Base-by-base conservation (phyloP, 2,329 filamentous ascomycete species). In the Dactylella cylindrospora region DNA sequence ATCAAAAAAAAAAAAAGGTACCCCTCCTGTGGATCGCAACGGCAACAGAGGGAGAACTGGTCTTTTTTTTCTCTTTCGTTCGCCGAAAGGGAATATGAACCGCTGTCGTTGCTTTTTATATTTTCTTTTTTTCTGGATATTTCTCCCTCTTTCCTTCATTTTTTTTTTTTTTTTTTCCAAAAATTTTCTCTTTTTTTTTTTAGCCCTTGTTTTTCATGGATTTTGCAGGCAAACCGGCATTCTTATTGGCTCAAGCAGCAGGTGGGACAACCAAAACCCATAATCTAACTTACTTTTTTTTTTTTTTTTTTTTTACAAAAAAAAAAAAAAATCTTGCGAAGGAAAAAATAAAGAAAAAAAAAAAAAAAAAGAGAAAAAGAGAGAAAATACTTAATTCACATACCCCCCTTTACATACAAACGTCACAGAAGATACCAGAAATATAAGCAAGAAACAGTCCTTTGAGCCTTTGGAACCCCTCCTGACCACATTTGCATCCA, bases 241-340 rank as follows among this genome's bases (percentile, higher is more conserved):
- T 22, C 22, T 43, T 51, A 20, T 7, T 43, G 17, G 25, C 29
- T n/a, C n/a, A n/a, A n/a, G n/a, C n/a, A n/a, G n/a, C n/a, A n/a
- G n/a, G n/a, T n/a, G n/a, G n/a, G n/a, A 60, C 35, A 45, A 28
- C 60, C 40, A 45, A 53, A 46, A 40, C 35, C 45, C 54, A 60
- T 41, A 54, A 45, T 60, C 45, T 50, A 60, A 20, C 39, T 40
- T 47, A 22, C 45, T 23, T 33, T 45, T 62, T 43, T 38, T 50
- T 50, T 51, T 43, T n/a, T 3, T 10, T 13, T 35, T 39, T 44
- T n/a, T 50, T 28, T 22, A 7, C 22, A 54, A 55, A 46, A 62
- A 65, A 53, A 53, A 51, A 52, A 65, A 64, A 49, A 45, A 64
- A 60, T 49, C 41, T 12, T 41, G n/a, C 41, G 64, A 55, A 38